Percentiles rank a stretch among this genome's conserved stretches.
These are phyloP conservation scores for Monosiga brevicollis DNA, from an alignment of 78 protist genomes.

Conservation along the genomic window DNA sequence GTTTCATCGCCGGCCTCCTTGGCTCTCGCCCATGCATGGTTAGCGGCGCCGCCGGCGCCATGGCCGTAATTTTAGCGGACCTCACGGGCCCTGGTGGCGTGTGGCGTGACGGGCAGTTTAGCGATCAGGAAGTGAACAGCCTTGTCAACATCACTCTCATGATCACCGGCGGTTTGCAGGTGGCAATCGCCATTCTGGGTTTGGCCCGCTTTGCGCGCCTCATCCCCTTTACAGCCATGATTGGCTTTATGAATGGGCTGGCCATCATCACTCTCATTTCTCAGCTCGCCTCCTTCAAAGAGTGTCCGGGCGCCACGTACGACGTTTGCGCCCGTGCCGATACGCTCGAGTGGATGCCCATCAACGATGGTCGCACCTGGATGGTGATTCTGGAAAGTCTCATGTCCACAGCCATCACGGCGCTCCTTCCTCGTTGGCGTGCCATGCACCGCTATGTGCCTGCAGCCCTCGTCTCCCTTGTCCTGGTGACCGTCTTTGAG, in stretches of 20 bases:
- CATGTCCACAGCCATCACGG: not conserved
- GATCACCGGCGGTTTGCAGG: not conserved
- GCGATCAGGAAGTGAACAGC: not conserved
- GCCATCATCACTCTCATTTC: not conserved
- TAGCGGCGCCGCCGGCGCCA: not conserved
- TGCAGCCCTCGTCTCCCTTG: not conserved
- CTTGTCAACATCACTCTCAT: not conserved
- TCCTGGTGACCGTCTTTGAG: not conserved
- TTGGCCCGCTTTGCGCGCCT: not conserved
- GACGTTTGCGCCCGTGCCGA: not conserved
- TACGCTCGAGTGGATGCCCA: not conserved
- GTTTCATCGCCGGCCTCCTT: not conserved
- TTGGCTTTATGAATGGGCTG: slow-evolving; percentile 1
- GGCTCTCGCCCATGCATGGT: not conserved
- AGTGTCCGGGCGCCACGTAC: not conserved
- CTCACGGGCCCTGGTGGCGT: not conserved
- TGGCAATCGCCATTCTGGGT: not conserved
- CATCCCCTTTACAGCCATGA: not conserved
- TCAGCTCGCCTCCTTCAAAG: not conserved
- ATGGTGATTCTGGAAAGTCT: not conserved
- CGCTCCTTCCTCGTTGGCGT: not conserved
- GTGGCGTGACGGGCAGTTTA: not conserved
- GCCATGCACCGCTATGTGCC: not conserved
- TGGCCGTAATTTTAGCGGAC: not conserved
- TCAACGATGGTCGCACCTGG: not conserved